Evolutionary conservation across 371 early-diverging fungal genomes (phyloP).

Genomic region (Rhizopus delemar): DNA sequence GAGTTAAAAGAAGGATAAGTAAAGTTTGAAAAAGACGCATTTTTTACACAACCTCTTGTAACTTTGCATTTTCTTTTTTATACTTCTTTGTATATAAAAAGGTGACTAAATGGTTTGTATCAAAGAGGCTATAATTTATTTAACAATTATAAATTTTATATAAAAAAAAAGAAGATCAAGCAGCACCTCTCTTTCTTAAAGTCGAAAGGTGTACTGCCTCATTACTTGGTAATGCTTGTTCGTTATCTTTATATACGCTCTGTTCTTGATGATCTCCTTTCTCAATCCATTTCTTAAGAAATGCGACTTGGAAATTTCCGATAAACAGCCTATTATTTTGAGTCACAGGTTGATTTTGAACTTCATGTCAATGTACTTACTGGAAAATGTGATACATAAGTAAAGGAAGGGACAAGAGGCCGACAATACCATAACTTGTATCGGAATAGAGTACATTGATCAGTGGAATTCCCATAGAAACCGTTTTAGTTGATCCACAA

Average conservation of each 20-base stretch:
- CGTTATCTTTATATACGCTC: slow-evolving; percentile 13
- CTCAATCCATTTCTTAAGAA: slow-evolving; percentile 61
- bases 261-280: slow-evolving; percentile 35
- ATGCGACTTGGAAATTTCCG: slow-evolving; percentile 62
- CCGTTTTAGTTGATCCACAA: slow-evolving; percentile 78
- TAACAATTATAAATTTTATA: too few relatives aligned
- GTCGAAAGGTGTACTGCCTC: background rate
- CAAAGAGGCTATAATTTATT: too few relatives aligned
- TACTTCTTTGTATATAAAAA: too few relatives aligned
- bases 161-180: too few relatives aligned
- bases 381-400: slow-evolving; percentile 76
- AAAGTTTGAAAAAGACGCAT: too few relatives aligned
- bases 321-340: slow-evolving; percentile 47
- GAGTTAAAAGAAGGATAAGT: too few relatives aligned
- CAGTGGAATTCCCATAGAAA: slow-evolving; percentile 76
- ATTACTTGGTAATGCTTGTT: background rate
- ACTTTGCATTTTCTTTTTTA: too few relatives aligned
- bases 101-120: too few relatives aligned
- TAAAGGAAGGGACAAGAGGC: slow-evolving; percentile 65
- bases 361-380: slow-evolving; percentile 35
- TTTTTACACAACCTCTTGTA: too few relatives aligned
- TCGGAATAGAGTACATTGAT: slow-evolving; percentile 70
- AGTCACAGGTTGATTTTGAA: background rate
- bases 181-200: background rate
- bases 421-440: slow-evolving; percentile 51